phyloP scores from a whole-genome alignment of 2,329 filamentous ascomycete genomes.

The Pseudocercospora vitis region DNA sequence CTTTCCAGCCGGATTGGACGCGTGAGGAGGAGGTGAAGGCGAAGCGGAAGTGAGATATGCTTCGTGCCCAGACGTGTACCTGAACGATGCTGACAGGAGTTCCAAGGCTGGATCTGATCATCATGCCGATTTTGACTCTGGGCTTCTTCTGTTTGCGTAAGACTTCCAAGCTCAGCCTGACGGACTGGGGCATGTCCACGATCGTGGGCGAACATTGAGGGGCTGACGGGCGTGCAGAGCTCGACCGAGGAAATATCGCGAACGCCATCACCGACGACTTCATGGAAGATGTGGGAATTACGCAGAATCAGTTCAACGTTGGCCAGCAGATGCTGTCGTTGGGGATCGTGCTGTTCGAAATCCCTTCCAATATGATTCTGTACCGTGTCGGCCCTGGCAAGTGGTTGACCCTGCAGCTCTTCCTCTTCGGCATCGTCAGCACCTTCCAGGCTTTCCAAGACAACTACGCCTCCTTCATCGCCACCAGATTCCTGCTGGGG shows the following conservation, averaged over 20 bases:
- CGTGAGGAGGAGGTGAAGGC: slow-evolving; percentile 34
- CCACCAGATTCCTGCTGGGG: slow-evolving; percentile 43
- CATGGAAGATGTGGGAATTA: slow-evolving; percentile 36
- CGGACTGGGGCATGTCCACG: not conserved
- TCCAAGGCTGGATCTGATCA: slow-evolving; percentile 33
- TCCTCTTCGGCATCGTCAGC: slow-evolving; percentile 41
- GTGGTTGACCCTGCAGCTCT: slow-evolving; percentile 43
- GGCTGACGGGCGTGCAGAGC: slow-evolving; percentile 21
- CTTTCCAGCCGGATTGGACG: slow-evolving; percentile 28
- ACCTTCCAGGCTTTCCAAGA: slow-evolving; percentile 46
- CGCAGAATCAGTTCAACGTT: slow-evolving; percentile 38
- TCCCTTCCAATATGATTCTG: slow-evolving; percentile 36
- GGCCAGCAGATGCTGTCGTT: slow-evolving; percentile 39
- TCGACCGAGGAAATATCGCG: slow-evolving; percentile 37
- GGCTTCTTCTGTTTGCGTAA: slow-evolving; percentile 38
- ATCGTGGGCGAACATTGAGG: not conserved
- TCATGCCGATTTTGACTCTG: slow-evolving; percentile 38
- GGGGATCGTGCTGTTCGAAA: slow-evolving; percentile 38
- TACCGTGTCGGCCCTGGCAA: slow-evolving; percentile 41
- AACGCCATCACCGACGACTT: slow-evolving; percentile 38
- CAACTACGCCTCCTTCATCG: slow-evolving; percentile 41
- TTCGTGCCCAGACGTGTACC: not conserved
- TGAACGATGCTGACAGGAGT: slow-evolving; percentile 1
- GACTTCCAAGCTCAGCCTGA: not conserved
- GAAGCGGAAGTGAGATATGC: slow-evolving; percentile 32